A percentile compares a stretch with the other conserved stretches of the same genome.
phyloP scores from a whole-genome alignment of 2,329 filamentous ascomycete genomes.

The Ascochyta fabae region DNA sequence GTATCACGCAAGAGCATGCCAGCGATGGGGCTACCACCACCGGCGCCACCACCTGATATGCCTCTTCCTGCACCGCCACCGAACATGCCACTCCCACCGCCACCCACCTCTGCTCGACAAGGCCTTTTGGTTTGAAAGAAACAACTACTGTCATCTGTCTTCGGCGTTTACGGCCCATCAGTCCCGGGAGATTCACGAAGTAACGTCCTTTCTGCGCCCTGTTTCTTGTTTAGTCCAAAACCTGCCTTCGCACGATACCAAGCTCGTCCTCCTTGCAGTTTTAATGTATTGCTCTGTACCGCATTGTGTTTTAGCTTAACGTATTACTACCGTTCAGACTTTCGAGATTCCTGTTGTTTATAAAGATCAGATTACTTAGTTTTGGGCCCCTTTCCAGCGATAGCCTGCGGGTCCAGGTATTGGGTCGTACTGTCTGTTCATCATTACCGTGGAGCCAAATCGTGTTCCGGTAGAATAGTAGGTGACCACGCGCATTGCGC shows the following conservation, averaged over 20 bases:
- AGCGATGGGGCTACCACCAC: conserved; percentile 52
- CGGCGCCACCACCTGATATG: conserved; percentile 54
- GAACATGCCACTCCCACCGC: conserved; percentile 22
- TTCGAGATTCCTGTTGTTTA: background rate
- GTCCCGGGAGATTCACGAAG: background rate
- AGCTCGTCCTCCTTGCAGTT: background rate
- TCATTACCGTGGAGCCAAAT: background rate
- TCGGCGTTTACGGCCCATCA: background rate
- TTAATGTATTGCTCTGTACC: background rate
- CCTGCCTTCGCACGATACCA: conserved; percentile 6
- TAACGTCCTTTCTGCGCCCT: conserved; percentile 1
- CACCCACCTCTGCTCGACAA: conserved; percentile 13
- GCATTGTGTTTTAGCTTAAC: background rate
- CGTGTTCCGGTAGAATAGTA: background rate
- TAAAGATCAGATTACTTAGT: background rate
- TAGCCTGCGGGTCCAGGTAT: background rate
- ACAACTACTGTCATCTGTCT: background rate
- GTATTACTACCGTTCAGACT: conserved; percentile 1
- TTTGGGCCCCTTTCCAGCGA: background rate
- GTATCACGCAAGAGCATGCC: conserved; percentile 47
- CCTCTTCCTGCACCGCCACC: conserved; percentile 52
- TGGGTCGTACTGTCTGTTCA: background rate
- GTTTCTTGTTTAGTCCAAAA: background rate
- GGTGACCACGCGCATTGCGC: background rate
- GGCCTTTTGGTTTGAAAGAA: conserved; percentile 2